Evolutionary conservation across 2,329 filamentous ascomycete species (phyloP).

Genomic region (Venturia asperata): DNA sequence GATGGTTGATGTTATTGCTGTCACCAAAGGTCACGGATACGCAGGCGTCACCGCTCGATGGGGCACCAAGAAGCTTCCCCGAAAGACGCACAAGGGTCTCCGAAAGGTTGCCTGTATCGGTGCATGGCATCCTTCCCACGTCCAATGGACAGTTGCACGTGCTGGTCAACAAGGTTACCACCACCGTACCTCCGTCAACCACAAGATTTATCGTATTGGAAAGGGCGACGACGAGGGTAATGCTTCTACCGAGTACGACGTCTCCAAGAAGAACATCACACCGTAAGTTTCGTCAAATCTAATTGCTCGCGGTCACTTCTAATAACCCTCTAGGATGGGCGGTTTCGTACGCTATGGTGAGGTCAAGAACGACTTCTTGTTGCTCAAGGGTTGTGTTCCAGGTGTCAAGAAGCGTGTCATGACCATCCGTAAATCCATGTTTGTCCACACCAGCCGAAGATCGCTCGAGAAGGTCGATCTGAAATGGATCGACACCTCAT

Average conservation of each 20-base stretch:
- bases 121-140: constrained; percentile 99
- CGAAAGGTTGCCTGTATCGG: constrained; percentile 99
- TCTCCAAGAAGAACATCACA: constrained; percentile 99
- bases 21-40: constrained; percentile 99
- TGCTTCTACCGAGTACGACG: constrained; percentile 89
- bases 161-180: constrained; percentile 99
- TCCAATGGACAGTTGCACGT: constrained; percentile 99
- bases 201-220: constrained; percentile 99
- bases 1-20: constrained; percentile 98
- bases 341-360: constrained; percentile 99
- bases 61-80: constrained; percentile 99
- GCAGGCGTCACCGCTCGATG: constrained; percentile 94
- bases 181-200: constrained; percentile 99
- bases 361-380: constrained; percentile 97
- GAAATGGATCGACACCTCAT: constrained; percentile 99
- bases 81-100: constrained; percentile 99
- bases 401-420: constrained; percentile 99
- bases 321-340: constrained; percentile 65
- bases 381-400: constrained; percentile 95
- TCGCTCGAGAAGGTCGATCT: constrained; percentile 98
- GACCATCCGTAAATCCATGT: constrained; percentile 98
- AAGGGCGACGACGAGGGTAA: constrained; percentile 86
- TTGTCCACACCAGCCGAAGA: constrained; percentile 89
- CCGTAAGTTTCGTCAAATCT: constrained; percentile 62
- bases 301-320: not conserved